phyloP scores from a whole-genome alignment of 2,329 filamentous ascomycete species.

The Aschersonia sp. region DNA sequence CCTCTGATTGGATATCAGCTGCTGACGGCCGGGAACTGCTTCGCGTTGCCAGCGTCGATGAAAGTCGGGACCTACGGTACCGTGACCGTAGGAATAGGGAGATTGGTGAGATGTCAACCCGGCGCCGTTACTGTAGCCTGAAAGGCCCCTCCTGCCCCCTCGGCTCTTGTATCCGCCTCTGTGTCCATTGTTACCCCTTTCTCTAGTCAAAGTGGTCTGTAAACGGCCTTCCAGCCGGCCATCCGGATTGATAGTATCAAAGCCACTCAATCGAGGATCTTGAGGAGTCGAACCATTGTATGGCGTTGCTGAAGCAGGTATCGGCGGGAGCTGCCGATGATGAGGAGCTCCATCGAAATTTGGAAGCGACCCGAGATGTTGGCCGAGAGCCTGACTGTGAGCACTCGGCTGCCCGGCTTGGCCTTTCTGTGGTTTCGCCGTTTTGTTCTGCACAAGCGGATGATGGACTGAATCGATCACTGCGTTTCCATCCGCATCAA shows the following conservation, averaged over 20 bases:
- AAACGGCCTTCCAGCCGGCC: background rate
- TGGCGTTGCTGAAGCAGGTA: background rate
- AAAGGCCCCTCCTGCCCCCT: background rate
- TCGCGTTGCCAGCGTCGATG: background rate
- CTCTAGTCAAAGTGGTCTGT: background rate
- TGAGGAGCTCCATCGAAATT: background rate
- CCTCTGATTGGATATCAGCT: background rate
- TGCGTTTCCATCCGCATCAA: background rate
- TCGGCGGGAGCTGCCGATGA: background rate
- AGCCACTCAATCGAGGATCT: background rate
- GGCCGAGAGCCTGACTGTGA: background rate
- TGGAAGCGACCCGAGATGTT: background rate
- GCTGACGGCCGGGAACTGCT: background rate
- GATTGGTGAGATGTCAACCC: background rate
- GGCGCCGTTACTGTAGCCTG: background rate
- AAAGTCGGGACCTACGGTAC: background rate
- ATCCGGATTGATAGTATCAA: background rate
- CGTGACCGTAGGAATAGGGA: background rate
- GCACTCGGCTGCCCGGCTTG: background rate
- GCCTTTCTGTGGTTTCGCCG: background rate
- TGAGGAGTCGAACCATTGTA: background rate
- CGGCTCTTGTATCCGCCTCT: slow-evolving; percentile 1
- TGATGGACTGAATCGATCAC: background rate
- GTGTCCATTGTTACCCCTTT: background rate
- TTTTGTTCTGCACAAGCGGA: too few relatives aligned